Evolutionary conservation across 1,284 basidiomycete species (phyloP), one percentile per base, ranked within the genome.

Genomic region (Tilletia caries): DNA sequence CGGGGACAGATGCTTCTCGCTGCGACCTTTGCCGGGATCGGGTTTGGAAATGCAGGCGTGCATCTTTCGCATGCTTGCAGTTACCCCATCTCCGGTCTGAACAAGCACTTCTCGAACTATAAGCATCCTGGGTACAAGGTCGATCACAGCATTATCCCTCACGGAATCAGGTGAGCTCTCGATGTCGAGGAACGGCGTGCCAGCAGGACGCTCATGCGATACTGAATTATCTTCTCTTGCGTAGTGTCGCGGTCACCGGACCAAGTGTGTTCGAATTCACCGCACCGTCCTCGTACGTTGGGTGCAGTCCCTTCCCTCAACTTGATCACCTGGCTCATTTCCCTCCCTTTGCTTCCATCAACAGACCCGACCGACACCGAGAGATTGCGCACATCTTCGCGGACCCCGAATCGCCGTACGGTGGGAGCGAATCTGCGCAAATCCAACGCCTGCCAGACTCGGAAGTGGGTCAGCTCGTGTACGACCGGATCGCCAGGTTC

Each of bases 1-100:
- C 88, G 92, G 76, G 87, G 88, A 13, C 91, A 95, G 84, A 97
- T 98, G 93, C 89, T 97, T 89, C 92, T 79, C 34, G 76, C 72
- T 67, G 69, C 71, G 54, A 77, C 74, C 8, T 71, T 77, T 70
- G 94, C 94, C 71, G 95, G 94, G 64, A 95, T 96, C 70, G 94
- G 94, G 0, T 97, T 97, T 79, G 95, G 95, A 44, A 96, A 95
- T 80, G 94, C 86, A 2, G 94, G 94, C 37, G 93, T 96, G 1
- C 76, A 79, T 41, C 76, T 80, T 37, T 79, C 78, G 64, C 79
- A 80, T 64, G 79, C 75, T 8, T 76, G 77, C 74, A 71, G 69
- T 13, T 80, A 80, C 69, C 76, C 79, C 1, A 77, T 80, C 50
- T 75, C 73, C 23, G 94, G 95, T 1, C 85, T 97, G 79, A 98